phyloP scores from a whole-genome alignment of 2,329 filamentous ascomycete species.

The Aspergillus jensenii region DNA sequence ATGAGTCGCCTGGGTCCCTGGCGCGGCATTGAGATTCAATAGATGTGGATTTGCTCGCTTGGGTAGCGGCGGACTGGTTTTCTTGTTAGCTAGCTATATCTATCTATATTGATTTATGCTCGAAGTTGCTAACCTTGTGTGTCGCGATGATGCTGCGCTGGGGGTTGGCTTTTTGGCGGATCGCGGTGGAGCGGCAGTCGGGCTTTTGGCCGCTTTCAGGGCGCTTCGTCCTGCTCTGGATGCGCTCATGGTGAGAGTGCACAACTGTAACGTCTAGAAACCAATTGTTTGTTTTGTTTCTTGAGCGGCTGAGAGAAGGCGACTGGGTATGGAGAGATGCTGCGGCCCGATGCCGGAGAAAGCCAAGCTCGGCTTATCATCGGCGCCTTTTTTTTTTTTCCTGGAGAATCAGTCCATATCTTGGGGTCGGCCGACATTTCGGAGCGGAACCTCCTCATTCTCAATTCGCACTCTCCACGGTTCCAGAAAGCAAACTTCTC shows the following conservation, averaged over 20 bases:
- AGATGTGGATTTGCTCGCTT: slow-evolving; percentile 27
- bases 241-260: slow-evolving; percentile 25
- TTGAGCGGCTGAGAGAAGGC: neutral
- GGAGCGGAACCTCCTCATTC: too few species aligned
- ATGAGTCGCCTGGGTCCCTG: slow-evolving; percentile 2
- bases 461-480: neutral
- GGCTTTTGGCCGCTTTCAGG: slow-evolving; percentile 24
- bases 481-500: neutral
- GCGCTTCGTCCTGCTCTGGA: slow-evolving; percentile 22
- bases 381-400: neutral
- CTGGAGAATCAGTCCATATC: neutral
- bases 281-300: neutral
- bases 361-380: slow-evolving; percentile 10
- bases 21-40: slow-evolving; percentile 20
- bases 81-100: slow-evolving; percentile 4
- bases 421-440: neutral
- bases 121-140: neutral
- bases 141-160: neutral
- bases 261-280: neutral
- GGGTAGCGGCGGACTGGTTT: slow-evolving; percentile 18
- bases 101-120: neutral
- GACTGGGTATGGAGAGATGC: neutral
- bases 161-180: neutral
- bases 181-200: slow-evolving; percentile 9
- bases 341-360: slow-evolving; percentile 1